Evolutionary conservation across 2,329 filamentous ascomycete genomes (phyloP).

Genomic region (Sporothrix mexicana): DNA sequence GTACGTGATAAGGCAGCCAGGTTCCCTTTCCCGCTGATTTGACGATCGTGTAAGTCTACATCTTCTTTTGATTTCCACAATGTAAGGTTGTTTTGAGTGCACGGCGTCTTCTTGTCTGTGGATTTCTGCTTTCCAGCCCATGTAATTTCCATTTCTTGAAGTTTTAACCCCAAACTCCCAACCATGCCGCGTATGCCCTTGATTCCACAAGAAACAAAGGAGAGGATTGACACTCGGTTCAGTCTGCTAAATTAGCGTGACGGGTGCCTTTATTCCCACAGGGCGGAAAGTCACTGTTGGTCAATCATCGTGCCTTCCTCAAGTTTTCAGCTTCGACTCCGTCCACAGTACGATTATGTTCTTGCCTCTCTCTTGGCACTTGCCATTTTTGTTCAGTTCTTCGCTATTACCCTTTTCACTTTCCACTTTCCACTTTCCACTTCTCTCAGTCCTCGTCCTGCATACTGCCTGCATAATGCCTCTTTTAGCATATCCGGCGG

Average conservation of each 20-base stretch:
- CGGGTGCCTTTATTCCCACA: not conserved
- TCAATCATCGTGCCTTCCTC: not conserved
- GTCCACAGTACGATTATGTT: too few species aligned
- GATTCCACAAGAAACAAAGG: conserved; percentile 20
- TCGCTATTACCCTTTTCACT: not conserved
- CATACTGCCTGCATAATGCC: conserved; percentile 3
- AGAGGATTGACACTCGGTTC: conserved; percentile 5
- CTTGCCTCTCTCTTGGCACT: not conserved
- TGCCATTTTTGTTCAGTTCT: not conserved
- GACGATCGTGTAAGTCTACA: not conserved
- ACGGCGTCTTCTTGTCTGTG: not conserved
- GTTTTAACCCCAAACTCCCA: not conserved
- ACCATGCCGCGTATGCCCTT: conserved; percentile 2
- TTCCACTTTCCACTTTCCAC: not conserved
- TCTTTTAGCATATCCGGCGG: conserved; percentile 5
- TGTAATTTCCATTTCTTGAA: conserved; percentile 8
- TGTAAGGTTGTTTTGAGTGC: not conserved
- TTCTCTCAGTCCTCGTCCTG: conserved; percentile 2
- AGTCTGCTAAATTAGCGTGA: conserved; percentile 19
- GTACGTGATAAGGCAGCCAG: conserved; percentile 12
- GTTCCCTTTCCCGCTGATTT: not conserved
- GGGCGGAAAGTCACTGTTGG: not conserved
- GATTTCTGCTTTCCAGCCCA: not conserved
- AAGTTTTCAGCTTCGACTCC: too few species aligned
- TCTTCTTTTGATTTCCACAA: not conserved